Evolutionary conservation across 257 asterid genomes (phyloP).

Genomic region (Primulina eburnea): DNA sequence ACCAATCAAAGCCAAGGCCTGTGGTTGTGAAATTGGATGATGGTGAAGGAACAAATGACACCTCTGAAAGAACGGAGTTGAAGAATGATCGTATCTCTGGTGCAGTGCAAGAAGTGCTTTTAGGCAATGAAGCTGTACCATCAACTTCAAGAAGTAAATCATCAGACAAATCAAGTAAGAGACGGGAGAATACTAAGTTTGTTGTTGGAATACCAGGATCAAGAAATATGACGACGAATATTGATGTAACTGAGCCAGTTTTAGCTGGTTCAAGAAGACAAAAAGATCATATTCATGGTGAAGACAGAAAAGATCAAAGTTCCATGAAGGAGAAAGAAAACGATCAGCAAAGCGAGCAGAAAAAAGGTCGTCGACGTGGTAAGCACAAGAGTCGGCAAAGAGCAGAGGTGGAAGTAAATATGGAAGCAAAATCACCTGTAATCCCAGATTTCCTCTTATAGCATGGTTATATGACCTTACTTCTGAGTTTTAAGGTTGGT

Average conservation of each 20-base stretch:
- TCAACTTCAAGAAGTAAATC: constrained; percentile 52
- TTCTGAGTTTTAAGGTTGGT: constrained; percentile 29
- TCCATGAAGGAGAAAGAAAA: constrained; percentile 49
- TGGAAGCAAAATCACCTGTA: constrained; percentile 58
- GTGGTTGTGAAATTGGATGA: constrained; percentile 87
- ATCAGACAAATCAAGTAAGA: constrained; percentile 46
- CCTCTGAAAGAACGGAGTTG: constrained; percentile 35
- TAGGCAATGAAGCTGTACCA: constrained; percentile 63
- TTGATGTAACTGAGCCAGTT: constrained; percentile 36
- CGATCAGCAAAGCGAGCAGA: constrained; percentile 45
- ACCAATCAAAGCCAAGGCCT: constrained; percentile 71
- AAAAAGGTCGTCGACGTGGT: constrained; percentile 42
- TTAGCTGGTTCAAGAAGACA: constrained; percentile 40
- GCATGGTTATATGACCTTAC: constrained; percentile 27
- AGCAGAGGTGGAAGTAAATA: constrained; percentile 43
- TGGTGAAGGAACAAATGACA: constrained; percentile 40
- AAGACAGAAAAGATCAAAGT: constrained; percentile 54
- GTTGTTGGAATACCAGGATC: constrained; percentile 28
- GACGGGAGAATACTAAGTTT: constrained; percentile 39
- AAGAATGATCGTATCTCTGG: constrained; percentile 67
- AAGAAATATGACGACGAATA: constrained; percentile 22
- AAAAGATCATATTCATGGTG: constrained; percentile 47
- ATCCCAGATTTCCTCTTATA: constrained; percentile 88
- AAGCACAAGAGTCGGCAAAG: constrained; percentile 62
- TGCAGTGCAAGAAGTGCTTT: constrained; percentile 81